phyloP scores from a whole-genome alignment of 768 basidiomycete species.

The Mycena capillaripes region DNA sequence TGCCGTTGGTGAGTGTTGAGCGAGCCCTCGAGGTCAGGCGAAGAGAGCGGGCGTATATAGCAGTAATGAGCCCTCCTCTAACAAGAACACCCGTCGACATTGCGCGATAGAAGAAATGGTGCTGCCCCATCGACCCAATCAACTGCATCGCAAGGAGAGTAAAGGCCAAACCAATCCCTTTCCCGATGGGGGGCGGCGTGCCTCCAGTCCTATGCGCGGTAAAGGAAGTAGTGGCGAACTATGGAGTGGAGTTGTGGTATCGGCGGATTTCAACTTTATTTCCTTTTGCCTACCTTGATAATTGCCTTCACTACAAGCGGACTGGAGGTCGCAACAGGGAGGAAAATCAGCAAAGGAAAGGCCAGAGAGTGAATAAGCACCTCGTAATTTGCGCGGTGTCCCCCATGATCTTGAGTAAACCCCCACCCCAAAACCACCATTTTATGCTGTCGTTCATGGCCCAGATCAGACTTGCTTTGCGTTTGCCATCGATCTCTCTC shows the following conservation, averaged over 20 bases:
- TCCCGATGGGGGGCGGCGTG: constrained; percentile 57
- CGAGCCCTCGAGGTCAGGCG: constrained; percentile 84
- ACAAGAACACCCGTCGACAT: constrained; percentile 83
- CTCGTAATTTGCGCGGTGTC: constrained; percentile 78
- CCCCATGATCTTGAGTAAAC: constrained; percentile 68
- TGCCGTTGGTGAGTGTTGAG: constrained; percentile 86
- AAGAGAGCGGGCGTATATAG: constrained; percentile 86
- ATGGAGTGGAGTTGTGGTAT: constrained; percentile 70
- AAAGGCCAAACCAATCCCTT: constrained; percentile 83
- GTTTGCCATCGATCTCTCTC: constrained; percentile 74
- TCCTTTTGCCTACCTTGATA: constrained; percentile 16
- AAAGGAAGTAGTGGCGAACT: constrained; percentile 77
- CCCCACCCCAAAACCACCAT: constrained; percentile 85
- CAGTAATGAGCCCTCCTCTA: constrained; percentile 88
- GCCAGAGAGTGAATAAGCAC: not conserved
- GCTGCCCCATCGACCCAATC: constrained; percentile 72
- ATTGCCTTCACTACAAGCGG: constrained; percentile 79
- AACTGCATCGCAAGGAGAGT: constrained; percentile 79
- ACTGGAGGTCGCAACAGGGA: constrained; percentile 50
- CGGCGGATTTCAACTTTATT: not conserved
- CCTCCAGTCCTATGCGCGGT: constrained; percentile 54
- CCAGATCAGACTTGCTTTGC: constrained; percentile 70
- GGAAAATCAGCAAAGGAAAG: not conserved
- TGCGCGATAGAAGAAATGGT: constrained; percentile 89
- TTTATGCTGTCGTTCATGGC: constrained; percentile 85